Conservation (phyloP, 371 early-diverging fungal genomes). For the Mortierella sp. region DNA sequence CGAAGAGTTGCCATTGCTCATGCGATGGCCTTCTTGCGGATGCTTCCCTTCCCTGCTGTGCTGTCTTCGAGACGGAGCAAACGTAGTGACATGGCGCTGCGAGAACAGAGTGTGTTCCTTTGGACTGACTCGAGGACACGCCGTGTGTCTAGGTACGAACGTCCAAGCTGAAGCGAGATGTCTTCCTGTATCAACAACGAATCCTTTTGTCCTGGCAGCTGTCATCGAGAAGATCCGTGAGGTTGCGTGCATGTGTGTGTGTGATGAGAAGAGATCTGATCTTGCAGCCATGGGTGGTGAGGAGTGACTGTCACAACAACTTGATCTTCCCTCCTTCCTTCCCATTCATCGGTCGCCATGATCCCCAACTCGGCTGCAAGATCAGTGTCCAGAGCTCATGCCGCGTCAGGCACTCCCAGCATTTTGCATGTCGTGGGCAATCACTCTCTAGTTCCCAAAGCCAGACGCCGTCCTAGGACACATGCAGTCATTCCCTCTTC, state of each 20-base stretch:
- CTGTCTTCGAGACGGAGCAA: neutral
- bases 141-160: neutral
- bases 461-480: conserved; percentile 7
- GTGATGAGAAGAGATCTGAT: too few species aligned
- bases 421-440: neutral
- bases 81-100: neutral
- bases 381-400: conserved; percentile 9
- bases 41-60: neutral
- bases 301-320: neutral
- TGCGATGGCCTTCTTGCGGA: too few species aligned
- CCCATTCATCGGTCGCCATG: neutral
- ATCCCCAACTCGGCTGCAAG: conserved; percentile 14
- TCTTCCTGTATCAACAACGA: neutral
- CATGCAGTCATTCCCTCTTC: conserved; percentile 3
- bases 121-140: neutral
- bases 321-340: neutral
- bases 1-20: too few species aligned
- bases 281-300: too few species aligned
- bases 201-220: neutral
- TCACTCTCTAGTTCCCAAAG: neutral
- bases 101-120: neutral
- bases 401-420: neutral
- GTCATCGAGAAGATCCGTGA: neutral
- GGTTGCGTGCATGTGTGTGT: too few species aligned
- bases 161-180: neutral